Evolutionary conservation across 208 protist genomes (phyloP), one percentile per base, ranked within the genome.

Genomic region (Naegleria lovaniensis): DNA sequence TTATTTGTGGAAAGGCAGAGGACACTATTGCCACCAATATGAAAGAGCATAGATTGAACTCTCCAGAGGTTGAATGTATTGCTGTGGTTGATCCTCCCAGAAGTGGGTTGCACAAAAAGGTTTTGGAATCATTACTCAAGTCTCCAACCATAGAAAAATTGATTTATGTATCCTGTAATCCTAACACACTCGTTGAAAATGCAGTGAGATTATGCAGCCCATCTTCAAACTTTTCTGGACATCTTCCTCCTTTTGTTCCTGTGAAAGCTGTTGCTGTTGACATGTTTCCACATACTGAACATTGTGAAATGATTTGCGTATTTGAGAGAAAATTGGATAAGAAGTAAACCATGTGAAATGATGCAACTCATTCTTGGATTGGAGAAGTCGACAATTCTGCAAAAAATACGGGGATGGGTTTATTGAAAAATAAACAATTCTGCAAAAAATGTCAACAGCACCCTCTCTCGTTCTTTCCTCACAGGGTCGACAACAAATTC

Each of bases 161-260:
- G 0, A 96, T 99, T 88, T 99, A 98, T 93, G 97, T 99, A 41
- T 98, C 96, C 5, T 99, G 98, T 89, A 97, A 98, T 90, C 97
- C 97, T 91, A 95, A 94, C 67, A 95, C 96, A 41, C 91, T 99
- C 33, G 95, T 95, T 91, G 93, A 94, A 16, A 96, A 99, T 93
- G 85, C 93, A 0, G 33, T 89, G 5, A 52, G 76, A 29, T 40
- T 96, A 9, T 95, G 91, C 75, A 94, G 93, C n/a, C 86, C 87
- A 43, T 52, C 41, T 41, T 93, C 92, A 7, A 94, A 94, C 25
- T 6, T 25, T 38, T 39, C 38, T 25, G 59, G 92, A 41, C 13
- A 6, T 39, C 96, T 95, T 15, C 97, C 95, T 87, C 96, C 97
- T 29, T 99, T 98, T 90, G 92, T 92, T 83, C 95, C 97, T 40